Base-by-base conservation (phyloP, 1,284 basidiomycete species). In the Rhizoctonia solani region DNA sequence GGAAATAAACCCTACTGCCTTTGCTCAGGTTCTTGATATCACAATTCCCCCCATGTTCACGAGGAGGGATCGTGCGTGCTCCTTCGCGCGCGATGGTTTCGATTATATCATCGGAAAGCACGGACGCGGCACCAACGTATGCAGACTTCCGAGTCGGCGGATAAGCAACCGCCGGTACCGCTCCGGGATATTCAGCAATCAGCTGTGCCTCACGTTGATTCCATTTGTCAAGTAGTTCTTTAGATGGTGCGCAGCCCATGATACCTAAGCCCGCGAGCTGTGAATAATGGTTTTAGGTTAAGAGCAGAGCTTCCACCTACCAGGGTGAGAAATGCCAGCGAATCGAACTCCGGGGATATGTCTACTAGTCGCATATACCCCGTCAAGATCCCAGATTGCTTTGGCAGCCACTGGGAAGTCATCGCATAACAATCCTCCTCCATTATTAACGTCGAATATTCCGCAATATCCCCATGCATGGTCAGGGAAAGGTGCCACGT, bases 401-500 rank as follows among this genome's bases (percentile, higher is more conserved):
- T 92, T 92, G 2, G 54, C 53, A 16, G 47, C 47, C 41, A 30
- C 61, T 2, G 44, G 59, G 23, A 46, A 42, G 13, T 14, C 56
- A 76, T 32, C 72, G 86, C 86, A 87, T 70, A 90, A 90, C 4
- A 90, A 77, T 4, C 89, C 88, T n/a, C 89, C 88, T 0, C 88
- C 88, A 70, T 89, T 88, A 67, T 85, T 81, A 6, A 88, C 80
- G 72, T 90, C 88, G 72, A 90, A 90, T 66, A 90, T 87, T 27
- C 88, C 87, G 0, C 87, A 89, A 74, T 90, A 92, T 0, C 89
- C 90, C 90, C 89, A 92, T 0, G 88, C 88, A 85, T 88, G 87
- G 73, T 89, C 82, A 23, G 88, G 86, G 73, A 89, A 90, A 1
- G 89, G 86, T 19, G 77, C 79, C 32, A 92, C 86, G 73, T 92